Base-by-base conservation (phyloP, 2,329 filamentous ascomycete genomes). In the Thermoascus crustaceus region DNA sequence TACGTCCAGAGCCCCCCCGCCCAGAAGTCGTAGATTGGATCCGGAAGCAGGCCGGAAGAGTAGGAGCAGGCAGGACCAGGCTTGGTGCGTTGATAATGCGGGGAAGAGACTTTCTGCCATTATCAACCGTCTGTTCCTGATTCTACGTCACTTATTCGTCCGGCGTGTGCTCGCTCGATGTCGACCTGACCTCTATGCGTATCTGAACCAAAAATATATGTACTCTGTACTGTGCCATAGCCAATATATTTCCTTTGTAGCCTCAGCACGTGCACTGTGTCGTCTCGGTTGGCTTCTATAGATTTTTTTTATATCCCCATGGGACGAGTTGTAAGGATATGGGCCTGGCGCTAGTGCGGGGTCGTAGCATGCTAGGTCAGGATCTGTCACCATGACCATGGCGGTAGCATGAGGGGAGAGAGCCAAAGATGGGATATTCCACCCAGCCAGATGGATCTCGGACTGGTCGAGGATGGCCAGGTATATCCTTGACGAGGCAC, bases 1-100 rank as follows among this genome's bases (percentile, higher is more conserved):
- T 75, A 79, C 67, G 75, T 94, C 48, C 87, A 94, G 71, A 74
- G 69, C 62, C 50, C 58, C 38, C 55, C 66, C 37, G 50, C 49
- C 33, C 56, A 67, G 50, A 60, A 62, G 50, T 51, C 49, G 49
- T 58, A 58, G 43, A 46, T 40, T 41, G 38, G 40, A 39, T 39
- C 24, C 25, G 38, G 37, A 38, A 49, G 41, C 38, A 41, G 43
- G 45, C 46, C 40, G 48, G 41, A 56, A 45, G 39, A 42, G 42
- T 38, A 41, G 38, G 44, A 45, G 43, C 48, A 45, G 46, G 43
- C 40, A 38, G 45, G 32, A 34, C 19, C 17, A 37, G 37, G 42
- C 34, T 33, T 34, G 45, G 26, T 37, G 33, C 32, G 37, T 42
- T 36, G 39, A 42, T 33, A 36, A 35, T 32, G 34, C 31, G 37